Evolutionary conservation across 805 yeast species (phyloP).

Genomic region (Jamesozyma hellenica): DNA sequence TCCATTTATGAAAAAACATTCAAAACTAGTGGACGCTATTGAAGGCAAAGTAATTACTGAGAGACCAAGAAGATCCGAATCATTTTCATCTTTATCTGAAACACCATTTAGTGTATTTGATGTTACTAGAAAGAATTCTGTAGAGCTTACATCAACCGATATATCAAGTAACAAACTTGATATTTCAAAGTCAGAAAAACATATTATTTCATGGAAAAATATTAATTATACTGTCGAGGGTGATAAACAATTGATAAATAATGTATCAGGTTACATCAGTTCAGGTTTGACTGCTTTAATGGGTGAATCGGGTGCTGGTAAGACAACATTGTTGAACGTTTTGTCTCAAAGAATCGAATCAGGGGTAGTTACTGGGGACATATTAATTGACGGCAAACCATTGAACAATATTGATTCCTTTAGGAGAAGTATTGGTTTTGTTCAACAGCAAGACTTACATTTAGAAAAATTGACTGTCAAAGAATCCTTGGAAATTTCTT

Average conservation of each 20-base stretch:
- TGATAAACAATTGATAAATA: conserved; percentile 30
- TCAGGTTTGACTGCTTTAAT: conserved; percentile 55
- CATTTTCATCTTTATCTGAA: background rate
- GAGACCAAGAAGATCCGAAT: background rate
- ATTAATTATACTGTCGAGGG: conserved; percentile 42
- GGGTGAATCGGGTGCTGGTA: conserved; percentile 64
- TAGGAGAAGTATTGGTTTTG: conserved; percentile 47
- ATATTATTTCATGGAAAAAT: conserved; percentile 53
- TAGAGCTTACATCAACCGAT: background rate
- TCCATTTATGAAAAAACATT: conserved; percentile 1
- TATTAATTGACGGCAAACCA: conserved; percentile 45
- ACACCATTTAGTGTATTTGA: background rate
- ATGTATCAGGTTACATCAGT: conserved; percentile 55
- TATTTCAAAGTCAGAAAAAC: conserved; percentile 24
- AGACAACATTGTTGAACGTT: conserved; percentile 48
- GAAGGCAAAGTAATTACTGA: background rate
- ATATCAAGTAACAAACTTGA: background rate
- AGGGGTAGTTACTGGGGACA: conserved; percentile 50
- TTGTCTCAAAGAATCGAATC: conserved; percentile 41
- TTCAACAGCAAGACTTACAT: conserved; percentile 52
- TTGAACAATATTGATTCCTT: conserved; percentile 35
- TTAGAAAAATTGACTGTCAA: conserved; percentile 41
- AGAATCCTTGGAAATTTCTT: conserved; percentile 44
- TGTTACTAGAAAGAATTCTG: background rate
- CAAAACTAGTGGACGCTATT: background rate